These are phyloP conservation scores for Petrea volubilis DNA, from an alignment of 257 asterid species.

Conservation along the genomic window DNA sequence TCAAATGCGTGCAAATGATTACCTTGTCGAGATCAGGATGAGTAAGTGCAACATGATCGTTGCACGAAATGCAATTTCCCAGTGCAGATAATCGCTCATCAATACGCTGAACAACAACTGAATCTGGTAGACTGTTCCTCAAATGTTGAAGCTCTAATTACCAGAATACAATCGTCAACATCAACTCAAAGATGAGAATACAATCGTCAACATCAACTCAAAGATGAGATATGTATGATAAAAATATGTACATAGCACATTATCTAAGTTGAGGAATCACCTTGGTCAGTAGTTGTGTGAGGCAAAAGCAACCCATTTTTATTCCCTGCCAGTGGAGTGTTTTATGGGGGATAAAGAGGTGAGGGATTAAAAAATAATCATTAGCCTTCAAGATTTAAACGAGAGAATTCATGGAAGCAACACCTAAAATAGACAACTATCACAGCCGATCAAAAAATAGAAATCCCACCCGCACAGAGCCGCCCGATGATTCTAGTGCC, in stretches of 20 bases:
- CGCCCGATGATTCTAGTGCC: constrained; percentile 94
- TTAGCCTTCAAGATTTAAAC: constrained; percentile 2
- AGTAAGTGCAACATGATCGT: constrained; percentile 91
- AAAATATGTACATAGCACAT: not conserved
- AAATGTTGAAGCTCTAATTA: constrained; percentile 77
- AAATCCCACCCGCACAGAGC: constrained; percentile 77
- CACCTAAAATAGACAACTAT: not conserved
- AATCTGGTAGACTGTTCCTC: constrained; percentile 85
- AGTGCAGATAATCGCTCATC: constrained; percentile 90
- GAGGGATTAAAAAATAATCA: too few species aligned
- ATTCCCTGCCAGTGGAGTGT: constrained; percentile 55
- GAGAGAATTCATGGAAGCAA: not conserved
- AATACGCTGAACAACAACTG: constrained; percentile 89
- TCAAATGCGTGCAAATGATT: constrained; percentile 15
- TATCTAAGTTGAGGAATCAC: constrained; percentile 33
- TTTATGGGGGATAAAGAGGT: not conserved
- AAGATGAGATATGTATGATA: not conserved
- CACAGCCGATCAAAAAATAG: not conserved
- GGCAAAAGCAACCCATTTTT: constrained; percentile 95
- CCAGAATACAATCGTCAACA: not conserved
- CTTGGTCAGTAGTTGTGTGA: constrained; percentile 95
- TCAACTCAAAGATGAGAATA: constrained; percentile 15
- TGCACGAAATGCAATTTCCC: constrained; percentile 92
- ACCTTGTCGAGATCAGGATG: constrained; percentile 91
- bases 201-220: not conserved